Base-by-base conservation (phyloP, 805 yeast species). In the Saccharomycopsis fermentans region DNA sequence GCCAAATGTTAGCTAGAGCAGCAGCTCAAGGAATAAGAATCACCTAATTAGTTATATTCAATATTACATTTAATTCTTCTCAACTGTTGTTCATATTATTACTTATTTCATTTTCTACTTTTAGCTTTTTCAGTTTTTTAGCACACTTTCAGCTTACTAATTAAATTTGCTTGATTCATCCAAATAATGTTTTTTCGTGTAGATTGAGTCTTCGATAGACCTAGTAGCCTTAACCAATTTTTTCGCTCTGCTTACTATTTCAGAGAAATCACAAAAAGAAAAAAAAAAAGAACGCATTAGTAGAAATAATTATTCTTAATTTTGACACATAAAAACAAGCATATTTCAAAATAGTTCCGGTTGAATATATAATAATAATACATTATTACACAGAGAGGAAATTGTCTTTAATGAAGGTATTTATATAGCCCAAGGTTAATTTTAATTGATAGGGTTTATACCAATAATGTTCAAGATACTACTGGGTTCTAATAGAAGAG, bases 1-100 rank as follows among this genome's bases (percentile, higher is more conserved):
- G 84, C 1, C 84, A 82, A 64, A 68, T 80, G 39, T 64, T 76
- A 29, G 80, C 79, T 1, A 68, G 74, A 56, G 79, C 78, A 2
- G 80, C 62, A 6, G 59, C 60, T 21, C 56, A 54, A 21, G 58
- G 62, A 4, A 35, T 53, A 27, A 52, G 62, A 21, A 26, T 58
- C 14, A 21, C 54, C 19, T 59, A 48, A 39, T 29, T 11, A n/a
- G n/a, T 6, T 43, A 19, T 24, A 17, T 19, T 53, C 37, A 6
- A 34, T n/a, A 52, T 9, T 6, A 21, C 34, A n/a, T 54, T 36
- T 39, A 36, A 16, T 54, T 54, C 35, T n/a, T 54, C 26, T 19
- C 36, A 34, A 17, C 11, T 32, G 34, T 17, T 29, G 9, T 34
- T 3, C 17, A 27, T 11, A 27, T 51, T 16, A 27, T 51, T 34